Conservation (phyloP, 1,284 basidiomycete genomes). For the Gomphus bonarii region DNA sequence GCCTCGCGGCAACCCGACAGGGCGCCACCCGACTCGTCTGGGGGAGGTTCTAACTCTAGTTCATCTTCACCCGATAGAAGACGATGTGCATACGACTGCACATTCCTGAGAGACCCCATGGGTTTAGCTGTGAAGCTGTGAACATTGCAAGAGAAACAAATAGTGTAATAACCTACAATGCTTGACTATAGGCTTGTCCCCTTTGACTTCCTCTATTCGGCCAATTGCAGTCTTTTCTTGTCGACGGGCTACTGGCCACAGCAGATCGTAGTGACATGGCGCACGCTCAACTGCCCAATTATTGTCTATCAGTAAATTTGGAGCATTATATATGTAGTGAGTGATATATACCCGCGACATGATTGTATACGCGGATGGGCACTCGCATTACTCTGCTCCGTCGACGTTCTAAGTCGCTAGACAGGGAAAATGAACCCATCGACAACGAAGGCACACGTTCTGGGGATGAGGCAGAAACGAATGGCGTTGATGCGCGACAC, state of each 20-base stretch:
- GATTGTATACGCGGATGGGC: slow-evolving; percentile 80
- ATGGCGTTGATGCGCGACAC: slow-evolving; percentile 46
- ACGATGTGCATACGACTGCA: slow-evolving; percentile 28
- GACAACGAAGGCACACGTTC: not conserved
- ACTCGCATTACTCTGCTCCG: slow-evolving; percentile 79
- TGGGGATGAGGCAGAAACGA: slow-evolving; percentile 20
- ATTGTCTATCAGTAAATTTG: not conserved
- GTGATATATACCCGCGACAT: slow-evolving; percentile 53
- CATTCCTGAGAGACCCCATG: slow-evolving; percentile 19
- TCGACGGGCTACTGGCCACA: slow-evolving; percentile 50
- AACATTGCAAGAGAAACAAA: not conserved
- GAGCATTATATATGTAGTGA: slow-evolving; percentile 1
- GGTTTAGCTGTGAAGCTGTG: not conserved
- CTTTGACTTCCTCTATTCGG: slow-evolving; percentile 10
- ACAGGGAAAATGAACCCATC: not conserved
- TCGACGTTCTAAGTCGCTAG: slow-evolving; percentile 28
- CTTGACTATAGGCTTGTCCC: not conserved
- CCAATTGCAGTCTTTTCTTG: slow-evolving; percentile 19
- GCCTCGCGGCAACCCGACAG: slow-evolving; percentile 75
- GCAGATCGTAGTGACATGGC: slow-evolving; percentile 51
- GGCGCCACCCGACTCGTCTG: slow-evolving; percentile 27
- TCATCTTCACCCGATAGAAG: slow-evolving; percentile 36
- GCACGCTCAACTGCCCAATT: slow-evolving; percentile 36
- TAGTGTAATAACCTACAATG: not conserved
- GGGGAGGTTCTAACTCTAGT: slow-evolving; percentile 24